Base-by-base conservation (phyloP, 140 eudicot species). In the Bidens hawaiensis region DNA sequence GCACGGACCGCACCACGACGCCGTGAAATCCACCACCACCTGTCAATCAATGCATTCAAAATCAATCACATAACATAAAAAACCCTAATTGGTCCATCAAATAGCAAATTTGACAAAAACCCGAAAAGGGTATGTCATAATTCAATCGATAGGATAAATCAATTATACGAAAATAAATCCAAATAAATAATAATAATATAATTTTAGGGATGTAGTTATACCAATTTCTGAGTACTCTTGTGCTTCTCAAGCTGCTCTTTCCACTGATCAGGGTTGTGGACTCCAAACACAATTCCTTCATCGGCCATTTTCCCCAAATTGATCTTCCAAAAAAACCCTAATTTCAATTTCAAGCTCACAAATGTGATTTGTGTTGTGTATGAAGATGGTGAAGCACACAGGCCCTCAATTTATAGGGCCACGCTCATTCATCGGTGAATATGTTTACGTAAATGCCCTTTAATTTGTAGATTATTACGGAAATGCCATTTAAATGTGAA, bases 1-100 rank as follows among this genome's bases (percentile, higher is more conserved):
- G 88, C 99, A 88, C 6, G 99, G 99, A n/a, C 90, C 88, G 16
- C 96, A 85, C 99, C 99, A 93, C 62, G 99, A 74, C 30, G 96
- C 99, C 0, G 94, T 85, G 84, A 93, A 93, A 73, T 93, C 96
- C 17, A 88, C 84, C 64, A 88, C 94, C 59, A 88, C 94, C 99
- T 93, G 69, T 43, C 26, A 27, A 63, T 8, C 52, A 34, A 2
- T 58, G 40, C 14, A 30, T n/a, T n/a, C n/a, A n/a, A n/a, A n/a
- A n/a, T 30, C 6, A 30, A 30, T 36, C 43, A 36, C 12, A 36
- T 10, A n/a, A 1, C 43, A n/a, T 11, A 31, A 34, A 34, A 34
- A 9, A 34, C 43, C 43, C 43, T 36, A 36, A 36, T 36, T 10
- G 13, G 43, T 4, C 43, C 2, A 6, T 9, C 31, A 56, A 47